These are phyloP conservation scores for Neurospora sp. DNA, from an alignment of 2,329 filamentous ascomycete species.

Conservation along the genomic window DNA sequence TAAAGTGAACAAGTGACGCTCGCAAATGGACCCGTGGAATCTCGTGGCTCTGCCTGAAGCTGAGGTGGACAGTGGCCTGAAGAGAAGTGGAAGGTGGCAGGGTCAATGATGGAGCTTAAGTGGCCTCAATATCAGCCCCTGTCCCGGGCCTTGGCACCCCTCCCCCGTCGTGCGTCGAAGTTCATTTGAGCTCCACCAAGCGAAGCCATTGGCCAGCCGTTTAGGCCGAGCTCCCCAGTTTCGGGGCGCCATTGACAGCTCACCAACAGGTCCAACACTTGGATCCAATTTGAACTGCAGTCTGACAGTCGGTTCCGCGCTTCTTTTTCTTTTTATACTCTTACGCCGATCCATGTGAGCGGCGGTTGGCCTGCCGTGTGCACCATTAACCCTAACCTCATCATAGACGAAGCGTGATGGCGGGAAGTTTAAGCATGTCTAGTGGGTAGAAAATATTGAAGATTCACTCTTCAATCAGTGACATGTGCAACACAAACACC, in stretches of 20 bases:
- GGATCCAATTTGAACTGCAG: neutral
- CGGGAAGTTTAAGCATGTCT: neutral
- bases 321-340: neutral
- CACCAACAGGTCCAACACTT: neutral
- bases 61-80: constrained; percentile 4
- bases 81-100: constrained; percentile 5
- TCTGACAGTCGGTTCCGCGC: neutral
- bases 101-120: constrained; percentile 14
- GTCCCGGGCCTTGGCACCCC: neutral
- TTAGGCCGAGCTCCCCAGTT: neutral
- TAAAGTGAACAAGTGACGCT: neutral
- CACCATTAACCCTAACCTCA: neutral
- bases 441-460: neutral
- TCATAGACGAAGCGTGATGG: neutral
- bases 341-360: neutral
- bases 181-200: neutral
- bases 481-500: neutral
- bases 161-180: neutral
- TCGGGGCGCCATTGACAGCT: neutral
- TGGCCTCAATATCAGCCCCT: constrained; percentile 12
- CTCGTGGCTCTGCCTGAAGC: neutral
- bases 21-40: neutral
- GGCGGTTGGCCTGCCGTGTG: neutral
- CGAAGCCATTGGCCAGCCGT: neutral
- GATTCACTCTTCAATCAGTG: neutral